Evolutionary conservation across 2,329 filamentous ascomycete species (phyloP).

Genomic region (Fusarium pseudonygamai): DNA sequence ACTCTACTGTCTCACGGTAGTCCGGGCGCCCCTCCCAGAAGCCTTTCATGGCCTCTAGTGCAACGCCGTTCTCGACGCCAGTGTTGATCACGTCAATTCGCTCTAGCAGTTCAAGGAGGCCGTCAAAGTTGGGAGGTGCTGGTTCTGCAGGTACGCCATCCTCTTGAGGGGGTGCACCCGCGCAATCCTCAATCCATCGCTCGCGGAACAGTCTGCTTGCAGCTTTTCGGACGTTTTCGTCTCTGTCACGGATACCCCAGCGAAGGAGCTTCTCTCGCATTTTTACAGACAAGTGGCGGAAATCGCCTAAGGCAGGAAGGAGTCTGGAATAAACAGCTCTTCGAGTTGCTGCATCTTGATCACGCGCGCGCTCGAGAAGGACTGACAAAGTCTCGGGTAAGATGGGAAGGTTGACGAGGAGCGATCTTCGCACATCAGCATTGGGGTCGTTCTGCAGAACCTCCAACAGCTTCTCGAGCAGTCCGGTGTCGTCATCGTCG

Average conservation of each 20-base stretch:
- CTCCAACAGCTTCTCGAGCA: slow-evolving; percentile 85
- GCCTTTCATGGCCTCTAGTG: slow-evolving; percentile 90
- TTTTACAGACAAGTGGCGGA: slow-evolving; percentile 88
- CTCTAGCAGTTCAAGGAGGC: slow-evolving; percentile 88
- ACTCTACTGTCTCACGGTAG: slow-evolving; percentile 76
- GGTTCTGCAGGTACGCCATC: slow-evolving; percentile 66
- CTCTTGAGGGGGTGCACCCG: slow-evolving; percentile 69
- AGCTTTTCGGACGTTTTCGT: slow-evolving; percentile 93
- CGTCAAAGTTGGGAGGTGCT: slow-evolving; percentile 77
- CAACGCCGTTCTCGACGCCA: slow-evolving; percentile 88
- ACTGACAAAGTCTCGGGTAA: slow-evolving; percentile 84
- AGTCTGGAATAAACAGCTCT: slow-evolving; percentile 88
- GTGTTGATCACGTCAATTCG: slow-evolving; percentile 93
- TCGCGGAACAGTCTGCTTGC: slow-evolving; percentile 90
- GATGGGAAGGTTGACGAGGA: slow-evolving; percentile 91
- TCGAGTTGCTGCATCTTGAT: slow-evolving; percentile 85
- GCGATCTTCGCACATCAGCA: slow-evolving; percentile 87
- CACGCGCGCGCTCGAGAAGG: slow-evolving; percentile 88
- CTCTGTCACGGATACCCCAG: slow-evolving; percentile 93
- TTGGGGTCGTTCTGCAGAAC: slow-evolving; percentile 94
- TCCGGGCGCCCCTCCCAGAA: slow-evolving; percentile 96
- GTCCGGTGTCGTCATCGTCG: slow-evolving; percentile 72
- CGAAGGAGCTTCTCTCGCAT: slow-evolving; percentile 95
- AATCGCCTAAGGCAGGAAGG: slow-evolving; percentile 89
- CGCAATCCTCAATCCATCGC: slow-evolving; percentile 98